These are phyloP conservation scores for Metschnikowia amazonensis DNA, from an alignment of 805 yeast genomes.

Conservation along the genomic window DNA sequence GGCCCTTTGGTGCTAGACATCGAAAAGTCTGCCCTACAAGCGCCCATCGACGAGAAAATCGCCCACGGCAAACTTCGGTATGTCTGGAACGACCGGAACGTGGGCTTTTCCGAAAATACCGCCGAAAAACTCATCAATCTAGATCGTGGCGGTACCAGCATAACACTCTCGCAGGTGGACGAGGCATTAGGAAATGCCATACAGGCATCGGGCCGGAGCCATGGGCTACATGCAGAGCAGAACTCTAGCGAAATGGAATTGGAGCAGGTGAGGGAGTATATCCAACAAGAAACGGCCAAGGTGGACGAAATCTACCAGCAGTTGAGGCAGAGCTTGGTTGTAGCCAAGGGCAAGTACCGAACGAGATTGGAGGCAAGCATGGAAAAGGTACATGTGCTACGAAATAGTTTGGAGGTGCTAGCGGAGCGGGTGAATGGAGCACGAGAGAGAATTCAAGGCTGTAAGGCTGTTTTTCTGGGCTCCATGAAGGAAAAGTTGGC, in stretches of 20 bases:
- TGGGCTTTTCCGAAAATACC: neutral
- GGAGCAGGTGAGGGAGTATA: conserved; percentile 16
- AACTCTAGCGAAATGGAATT: conserved; percentile 14
- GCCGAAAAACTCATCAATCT: conserved; percentile 4
- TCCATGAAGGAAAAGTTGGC: conserved; percentile 28
- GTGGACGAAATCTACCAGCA: conserved; percentile 21
- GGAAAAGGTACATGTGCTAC: conserved; percentile 26
- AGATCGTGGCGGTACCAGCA: neutral
- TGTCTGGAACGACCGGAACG: conserved; percentile 6
- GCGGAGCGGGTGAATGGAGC: conserved; percentile 26
- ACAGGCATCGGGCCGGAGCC: conserved; percentile 1
- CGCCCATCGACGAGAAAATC: neutral
- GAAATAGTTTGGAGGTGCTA: conserved; percentile 22
- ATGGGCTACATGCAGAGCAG: neutral
- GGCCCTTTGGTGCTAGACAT: neutral
- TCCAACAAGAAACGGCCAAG: conserved; percentile 18
- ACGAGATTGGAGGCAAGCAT: conserved; percentile 27
- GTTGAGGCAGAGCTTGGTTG: conserved; percentile 18
- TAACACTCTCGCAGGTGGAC: conserved; percentile 8
- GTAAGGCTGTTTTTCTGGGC: conserved; percentile 25
- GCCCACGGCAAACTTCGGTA: neutral
- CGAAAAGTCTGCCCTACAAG: neutral
- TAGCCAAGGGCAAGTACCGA: conserved; percentile 21
- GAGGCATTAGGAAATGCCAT: conserved; percentile 4
- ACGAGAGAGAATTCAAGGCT: conserved; percentile 22